Conservation (phyloP, 352 stramenopile genomes). For the Globisporangium nagaii region DNA sequence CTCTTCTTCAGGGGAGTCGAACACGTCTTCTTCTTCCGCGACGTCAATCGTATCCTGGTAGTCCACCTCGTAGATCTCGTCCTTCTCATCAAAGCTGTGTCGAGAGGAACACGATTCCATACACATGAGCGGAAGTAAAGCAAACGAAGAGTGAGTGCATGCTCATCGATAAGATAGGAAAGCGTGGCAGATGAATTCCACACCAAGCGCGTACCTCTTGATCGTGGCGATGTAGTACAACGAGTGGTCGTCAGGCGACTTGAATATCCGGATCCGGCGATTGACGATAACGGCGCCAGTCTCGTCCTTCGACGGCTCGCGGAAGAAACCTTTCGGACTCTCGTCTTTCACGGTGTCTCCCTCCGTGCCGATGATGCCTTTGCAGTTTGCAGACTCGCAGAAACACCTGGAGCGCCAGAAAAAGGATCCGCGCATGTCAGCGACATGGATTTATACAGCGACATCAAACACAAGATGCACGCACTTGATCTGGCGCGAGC, state of each 20-base stretch:
- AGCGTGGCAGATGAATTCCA: background rate
- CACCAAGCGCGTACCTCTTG: conserved; percentile 22
- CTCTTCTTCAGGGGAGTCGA: conserved; percentile 8
- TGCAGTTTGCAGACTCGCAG: conserved; percentile 61
- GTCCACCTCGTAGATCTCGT: conserved; percentile 51
- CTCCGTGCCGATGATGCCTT: conserved; percentile 69
- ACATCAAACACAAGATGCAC: background rate
- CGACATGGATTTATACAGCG: too few relatives aligned
- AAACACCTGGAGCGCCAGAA: conserved; percentile 35
- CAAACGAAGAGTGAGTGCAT: too few relatives aligned
- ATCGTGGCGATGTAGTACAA: conserved; percentile 51
- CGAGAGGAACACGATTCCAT: too few relatives aligned
- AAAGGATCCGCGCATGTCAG: background rate
- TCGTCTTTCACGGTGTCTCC: conserved; percentile 32
- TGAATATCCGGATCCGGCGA: conserved; percentile 60
- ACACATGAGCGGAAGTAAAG: too few relatives aligned
- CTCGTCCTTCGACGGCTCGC: conserved; percentile 57
- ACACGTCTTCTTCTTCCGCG: conserved; percentile 19
- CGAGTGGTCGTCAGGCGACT: conserved; percentile 47
- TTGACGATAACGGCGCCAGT: conserved; percentile 36
- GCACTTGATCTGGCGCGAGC: conserved; percentile 72
- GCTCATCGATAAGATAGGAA: too few relatives aligned
- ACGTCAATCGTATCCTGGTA: conserved; percentile 42
- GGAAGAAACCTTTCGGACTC: conserved; percentile 46
- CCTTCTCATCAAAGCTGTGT: conserved; percentile 27